A percentile compares a stretch with the other conserved stretches of the same genome.
phyloP scores from a whole-genome alignment of 2,329 filamentous ascomycete species.

The Fusarium sp. region DNA sequence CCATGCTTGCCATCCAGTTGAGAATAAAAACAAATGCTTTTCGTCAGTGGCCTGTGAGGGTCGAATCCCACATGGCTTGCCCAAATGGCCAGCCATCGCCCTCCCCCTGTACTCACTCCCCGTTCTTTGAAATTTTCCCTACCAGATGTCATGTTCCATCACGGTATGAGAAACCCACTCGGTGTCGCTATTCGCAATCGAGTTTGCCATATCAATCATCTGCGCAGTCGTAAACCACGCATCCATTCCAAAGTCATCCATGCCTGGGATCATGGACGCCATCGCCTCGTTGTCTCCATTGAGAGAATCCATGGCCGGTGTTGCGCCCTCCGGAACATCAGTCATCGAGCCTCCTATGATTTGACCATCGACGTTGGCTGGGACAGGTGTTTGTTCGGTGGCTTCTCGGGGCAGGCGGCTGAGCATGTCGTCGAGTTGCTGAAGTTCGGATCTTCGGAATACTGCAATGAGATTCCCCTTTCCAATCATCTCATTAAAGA shows the following conservation, averaged over 20 bases:
- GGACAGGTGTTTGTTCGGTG: neutral
- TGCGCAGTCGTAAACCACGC: constrained; percentile 58
- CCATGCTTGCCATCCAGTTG: neutral
- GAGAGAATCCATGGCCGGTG: neutral
- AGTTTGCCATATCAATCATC: constrained; percentile 61
- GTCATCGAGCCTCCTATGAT: constrained; percentile 17
- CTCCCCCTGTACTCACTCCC: neutral
- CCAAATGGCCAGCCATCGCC: neutral
- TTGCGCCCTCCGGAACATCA: neutral
- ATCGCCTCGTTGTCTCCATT: constrained; percentile 31
- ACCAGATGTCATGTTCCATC: constrained; percentile 58
- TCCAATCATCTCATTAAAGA: constrained; percentile 60
- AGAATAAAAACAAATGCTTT: neutral
- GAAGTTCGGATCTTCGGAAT: constrained; percentile 58
- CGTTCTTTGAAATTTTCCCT: neutral
- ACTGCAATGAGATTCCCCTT: constrained; percentile 60
- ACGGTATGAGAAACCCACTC: constrained; percentile 61
- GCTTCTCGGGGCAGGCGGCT: constrained; percentile 39
- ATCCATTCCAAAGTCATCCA: constrained; percentile 44
- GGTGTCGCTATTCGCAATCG: constrained; percentile 57
- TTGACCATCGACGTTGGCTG: constrained; percentile 23
- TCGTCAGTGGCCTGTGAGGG: neutral
- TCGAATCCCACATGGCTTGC: neutral
- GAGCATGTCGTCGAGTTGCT: constrained; percentile 57
- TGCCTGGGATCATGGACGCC: constrained; percentile 23